Evolutionary conservation across 78 protist species (phyloP), one percentile per base, ranked within the genome.

Genomic region (Blattamonas nauphoetae): DNA sequence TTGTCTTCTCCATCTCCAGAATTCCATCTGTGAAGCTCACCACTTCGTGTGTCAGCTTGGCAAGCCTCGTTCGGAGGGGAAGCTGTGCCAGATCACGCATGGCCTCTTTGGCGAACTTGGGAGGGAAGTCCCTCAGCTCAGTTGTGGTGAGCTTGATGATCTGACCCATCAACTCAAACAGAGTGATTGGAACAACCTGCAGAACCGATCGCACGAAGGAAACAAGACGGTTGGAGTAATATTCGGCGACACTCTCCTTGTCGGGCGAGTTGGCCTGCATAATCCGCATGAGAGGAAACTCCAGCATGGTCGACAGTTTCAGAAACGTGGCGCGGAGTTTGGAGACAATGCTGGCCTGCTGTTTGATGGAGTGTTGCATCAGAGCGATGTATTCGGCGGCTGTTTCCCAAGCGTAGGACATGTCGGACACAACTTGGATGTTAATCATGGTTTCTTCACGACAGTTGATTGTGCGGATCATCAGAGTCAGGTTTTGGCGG

Each of bases 21-120:
- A 97, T 95, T 80, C 99, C 99, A 41, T 93, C 94, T 1, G 99
- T 93, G 88, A 95, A 95, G 5, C 95, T 93, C 0, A 96, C 91
- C 1, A 86, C 78, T 44, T 55, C 64, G 81, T 86, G 88, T 0
- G 88, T 86, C 55, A 32, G 4, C 42, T 11, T 21, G 41, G 85
- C 45, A 21, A 82, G 85, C 34, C 5, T 29, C 55, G 43, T 34
- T 6, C 42, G 86, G 71, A 81, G 88, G 32, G 93, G 96, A 32
- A 96, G 86, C 89, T 97, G 98, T 3, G 95, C 91, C 3, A 35
- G 87, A 78, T 95, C 96, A 34, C 84, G 36, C 34, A 97, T 71
- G 44, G 78, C 42, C 46, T 86, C 94, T 77, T 89, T 85, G 3
- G 93, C 93, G 44, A 97, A 88, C n/a, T 89, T 89, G 32, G 95